Evolutionary conservation across 129 eudicot genomes (phyloP), one percentile per base, ranked within the genome.

Genomic region (Artemisia tridentata): DNA sequence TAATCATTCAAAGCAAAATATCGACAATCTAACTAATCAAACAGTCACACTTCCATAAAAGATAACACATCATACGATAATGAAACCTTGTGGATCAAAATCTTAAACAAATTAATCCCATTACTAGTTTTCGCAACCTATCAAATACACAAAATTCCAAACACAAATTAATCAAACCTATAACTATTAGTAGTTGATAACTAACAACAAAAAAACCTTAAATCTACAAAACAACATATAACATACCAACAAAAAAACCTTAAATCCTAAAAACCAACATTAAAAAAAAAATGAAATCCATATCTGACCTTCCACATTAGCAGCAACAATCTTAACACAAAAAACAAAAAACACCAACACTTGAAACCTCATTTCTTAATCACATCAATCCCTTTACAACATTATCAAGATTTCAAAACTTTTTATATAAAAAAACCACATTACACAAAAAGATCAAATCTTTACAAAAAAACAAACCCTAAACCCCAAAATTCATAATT

Each of bases 281-380:
- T 20, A 21, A 50, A 12, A 11, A 50, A 13, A 1, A 50, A 50
- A 12, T n/a, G 3, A 57, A 56, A 14, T 12, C 58, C 6, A 80
- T 49, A 65, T 72, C 63, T 29, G 13, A 88, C 95, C 95, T 88
- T 88, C 95, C 80, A 83, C 81, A 73, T 88, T 88, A 65, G 86
- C 95, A 75, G 19, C 65, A 71, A 83, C 73, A 46, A 82, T 31
- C 71, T 73, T 77, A 62, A 84, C 61, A 19, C 65, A 80, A 76
- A 52, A 25, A 68, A 85, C 71, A 78, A 78, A 71, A 78, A 81
- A 38, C 59, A 88, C 65, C 84, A 79, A 65, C 81, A 73, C 41
- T n/a, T 72, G 20, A 63, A 75, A 45, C 68, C 67, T 68, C 82
- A 74, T 78, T 46, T 72, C 76, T 53, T 5, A 47, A 25, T 72